Evolutionary conservation across 208 protist species (phyloP).

Genomic region (Naegleria lovaniensis): DNA sequence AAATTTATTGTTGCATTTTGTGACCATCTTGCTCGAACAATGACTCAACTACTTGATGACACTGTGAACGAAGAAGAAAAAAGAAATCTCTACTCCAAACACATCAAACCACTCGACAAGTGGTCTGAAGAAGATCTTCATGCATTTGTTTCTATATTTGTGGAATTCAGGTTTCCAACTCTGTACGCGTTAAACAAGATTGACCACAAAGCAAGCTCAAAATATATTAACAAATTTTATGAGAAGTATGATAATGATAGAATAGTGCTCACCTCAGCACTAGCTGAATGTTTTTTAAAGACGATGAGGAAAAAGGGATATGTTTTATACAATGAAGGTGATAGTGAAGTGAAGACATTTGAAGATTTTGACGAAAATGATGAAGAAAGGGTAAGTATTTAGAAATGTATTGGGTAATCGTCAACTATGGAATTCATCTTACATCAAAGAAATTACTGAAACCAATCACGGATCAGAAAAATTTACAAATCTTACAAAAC

Average conservation of each 20-base stretch:
- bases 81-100: not conserved
- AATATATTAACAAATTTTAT: constrained; percentile 25
- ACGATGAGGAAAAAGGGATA: not conserved
- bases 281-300: constrained; percentile 16
- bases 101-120: not conserved
- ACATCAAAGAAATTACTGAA: not conserved
- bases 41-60: not conserved
- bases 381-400: not conserved
- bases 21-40: not conserved
- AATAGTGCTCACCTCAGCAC: not conserved
- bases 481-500: not conserved
- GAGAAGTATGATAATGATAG: not conserved
- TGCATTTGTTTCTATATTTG: not conserved
- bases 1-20: not conserved
- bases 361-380: not conserved
- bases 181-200: constrained; percentile 20
- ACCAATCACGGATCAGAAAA: not conserved
- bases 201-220: not conserved
- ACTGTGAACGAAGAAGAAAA: not conserved
- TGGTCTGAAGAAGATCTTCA: not conserved
- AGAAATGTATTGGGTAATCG: not conserved
- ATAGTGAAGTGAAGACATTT: not conserved
- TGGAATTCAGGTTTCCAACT: not conserved
- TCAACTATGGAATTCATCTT: not conserved
- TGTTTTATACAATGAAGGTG: constrained; percentile 5